Evolutionary conservation across 352 stramenopile species (phyloP).

Genomic region (Phytophthora ramorum): DNA sequence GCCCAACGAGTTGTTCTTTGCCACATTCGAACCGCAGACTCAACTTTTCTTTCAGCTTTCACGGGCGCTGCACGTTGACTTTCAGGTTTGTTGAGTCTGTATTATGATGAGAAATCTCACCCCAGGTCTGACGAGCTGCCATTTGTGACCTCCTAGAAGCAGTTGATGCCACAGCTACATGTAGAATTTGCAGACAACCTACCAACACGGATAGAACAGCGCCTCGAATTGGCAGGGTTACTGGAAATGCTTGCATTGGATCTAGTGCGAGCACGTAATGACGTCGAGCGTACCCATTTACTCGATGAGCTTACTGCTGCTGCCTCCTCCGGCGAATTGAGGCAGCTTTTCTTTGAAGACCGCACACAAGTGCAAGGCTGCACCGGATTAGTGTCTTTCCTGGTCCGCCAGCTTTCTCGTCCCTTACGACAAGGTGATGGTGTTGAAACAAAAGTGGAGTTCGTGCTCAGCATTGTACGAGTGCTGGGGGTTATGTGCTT

Average conservation of each 20-base stretch:
- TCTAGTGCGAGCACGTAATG: conserved; percentile 24
- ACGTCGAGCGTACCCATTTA: conserved; percentile 33
- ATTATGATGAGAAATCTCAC: not conserved
- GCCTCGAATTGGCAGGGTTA: conserved; percentile 37
- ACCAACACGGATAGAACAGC: conserved; percentile 16
- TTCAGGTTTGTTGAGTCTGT: conserved; percentile 44
- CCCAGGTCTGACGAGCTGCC: conserved; percentile 9
- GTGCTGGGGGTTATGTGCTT: conserved; percentile 35
- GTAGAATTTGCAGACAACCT: not conserved
- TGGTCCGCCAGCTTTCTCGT: conserved; percentile 40
- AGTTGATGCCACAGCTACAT: conserved; percentile 25
- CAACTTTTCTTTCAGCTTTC: conserved; percentile 63
- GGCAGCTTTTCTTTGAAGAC: conserved; percentile 64
- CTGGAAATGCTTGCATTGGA: conserved; percentile 48
- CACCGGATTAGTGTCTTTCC: conserved; percentile 37
- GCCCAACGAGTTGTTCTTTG: conserved; percentile 45
- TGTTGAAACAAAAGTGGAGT: conserved; percentile 13
- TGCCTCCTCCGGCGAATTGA: conserved; percentile 39
- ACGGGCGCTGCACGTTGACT: conserved; percentile 43
- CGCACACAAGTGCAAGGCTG: conserved; percentile 36
- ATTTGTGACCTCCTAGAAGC: conserved; percentile 21
- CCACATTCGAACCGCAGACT: conserved; percentile 72
- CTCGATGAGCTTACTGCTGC: conserved; percentile 58
- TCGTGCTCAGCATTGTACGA: conserved; percentile 24
- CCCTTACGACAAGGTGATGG: conserved; percentile 7